phyloP scores from a whole-genome alignment of 2,329 filamentous ascomycete species.

The Aciculosporium take region DNA sequence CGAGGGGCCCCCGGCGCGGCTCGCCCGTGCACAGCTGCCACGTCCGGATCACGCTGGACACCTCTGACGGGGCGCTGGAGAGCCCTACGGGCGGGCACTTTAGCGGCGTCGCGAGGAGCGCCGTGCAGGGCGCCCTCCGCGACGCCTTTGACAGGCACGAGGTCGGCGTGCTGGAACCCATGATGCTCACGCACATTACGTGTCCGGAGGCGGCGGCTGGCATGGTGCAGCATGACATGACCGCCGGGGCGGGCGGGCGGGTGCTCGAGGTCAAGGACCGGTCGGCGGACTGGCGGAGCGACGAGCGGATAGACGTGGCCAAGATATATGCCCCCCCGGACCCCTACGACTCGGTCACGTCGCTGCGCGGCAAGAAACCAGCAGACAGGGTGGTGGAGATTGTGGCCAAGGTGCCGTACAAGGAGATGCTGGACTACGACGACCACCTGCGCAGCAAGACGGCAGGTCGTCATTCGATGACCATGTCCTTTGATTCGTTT shows the following conservation, averaged over 20 bases:
- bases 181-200: conserved; percentile 79
- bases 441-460: conserved; percentile 81
- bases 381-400: conserved; percentile 46
- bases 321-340: conserved; percentile 81
- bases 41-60: conserved; percentile 56
- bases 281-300: conserved; percentile 24
- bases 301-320: conserved; percentile 46
- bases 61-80: conserved; percentile 34
- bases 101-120: conserved; percentile 45
- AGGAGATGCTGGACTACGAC: conserved; percentile 93
- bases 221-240: conserved; percentile 69
- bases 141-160: conserved; percentile 38
- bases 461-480: conserved; percentile 55
- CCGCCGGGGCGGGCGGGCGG: conserved; percentile 55
- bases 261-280: conserved; percentile 55
- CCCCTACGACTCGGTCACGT: conserved; percentile 54
- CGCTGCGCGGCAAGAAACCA: conserved; percentile 35
- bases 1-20: conserved; percentile 66
- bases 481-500: conserved; percentile 44
- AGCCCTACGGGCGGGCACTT: conserved; percentile 56
- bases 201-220: conserved; percentile 74
- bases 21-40: conserved; percentile 68
- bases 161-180: conserved; percentile 71
- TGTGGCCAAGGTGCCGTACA: conserved; percentile 75
- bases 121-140: conserved; percentile 55